Evolutionary conservation across 495 filamentous ascomycete genomes (phyloP), one percentile per base, ranked within the genome.

Genomic region (Patellaria atrata): DNA sequence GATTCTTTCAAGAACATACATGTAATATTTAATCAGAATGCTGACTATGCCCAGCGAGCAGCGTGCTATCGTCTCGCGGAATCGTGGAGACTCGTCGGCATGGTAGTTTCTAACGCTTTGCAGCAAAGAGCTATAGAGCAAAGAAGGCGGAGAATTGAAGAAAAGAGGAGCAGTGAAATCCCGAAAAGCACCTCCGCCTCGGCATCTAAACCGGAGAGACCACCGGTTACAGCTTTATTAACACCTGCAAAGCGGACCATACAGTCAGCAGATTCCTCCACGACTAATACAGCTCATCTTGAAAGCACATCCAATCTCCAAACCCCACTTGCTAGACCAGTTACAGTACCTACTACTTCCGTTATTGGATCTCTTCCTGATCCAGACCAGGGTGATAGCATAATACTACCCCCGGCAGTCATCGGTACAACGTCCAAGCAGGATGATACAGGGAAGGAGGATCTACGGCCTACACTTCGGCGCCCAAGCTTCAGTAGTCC

Each of bases 241-340:
- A n/a, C n/a, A n/a, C n/a, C n/a, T n/a, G n/a, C n/a, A n/a, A n/a
- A n/a, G n/a, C n/a, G n/a, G n/a, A n/a, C n/a, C n/a, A n/a, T n/a
- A n/a, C n/a, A n/a, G n/a, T n/a, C n/a, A n/a, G n/a, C n/a, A n/a
- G n/a, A n/a, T n/a, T n/a, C n/a, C n/a, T n/a, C n/a, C n/a, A n/a
- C n/a, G n/a, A n/a, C n/a, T n/a, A n/a, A n/a, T n/a, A n/a, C n/a
- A n/a, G n/a, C n/a, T n/a, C n/a, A n/a, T n/a, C n/a, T 51, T 2
- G 45, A 61, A 32, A 79, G 70, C 53, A 75, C 73, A 24, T 89
- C 82, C 1, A 83, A 79, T 38, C 69, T 82, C 49, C 68, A 77
- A 9, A 92, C 83, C 0, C 83, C 83, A 1, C 61, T 87, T 26
- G 82, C 73, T 4, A 67, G 72, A 16, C 81, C 82, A 4, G 56